Evolutionary conservation across 2,329 filamentous ascomycete species (phyloP).

Genomic region (Fusarium annulatum): DNA sequence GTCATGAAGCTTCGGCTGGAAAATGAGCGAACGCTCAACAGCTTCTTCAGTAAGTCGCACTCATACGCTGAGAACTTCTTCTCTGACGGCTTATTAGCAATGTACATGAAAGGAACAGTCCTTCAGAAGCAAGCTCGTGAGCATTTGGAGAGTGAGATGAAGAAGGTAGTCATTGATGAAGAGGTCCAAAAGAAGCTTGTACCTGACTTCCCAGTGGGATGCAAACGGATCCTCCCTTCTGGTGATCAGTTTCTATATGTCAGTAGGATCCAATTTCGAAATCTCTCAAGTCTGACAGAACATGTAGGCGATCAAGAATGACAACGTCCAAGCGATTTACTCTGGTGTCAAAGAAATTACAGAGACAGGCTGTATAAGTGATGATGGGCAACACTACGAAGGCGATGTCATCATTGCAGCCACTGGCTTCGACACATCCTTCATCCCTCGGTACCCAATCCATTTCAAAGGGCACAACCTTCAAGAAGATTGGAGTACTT

Average conservation of each 20-base stretch:
- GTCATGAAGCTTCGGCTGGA: conserved; percentile 1
- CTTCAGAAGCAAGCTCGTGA: conserved; percentile 8
- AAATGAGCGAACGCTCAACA: conserved; percentile 12
- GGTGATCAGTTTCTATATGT: conserved; percentile 18
- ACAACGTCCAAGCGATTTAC: not conserved
- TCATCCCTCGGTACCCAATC: conserved; percentile 13
- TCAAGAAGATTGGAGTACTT: conserved; percentile 11
- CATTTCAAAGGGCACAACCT: conserved; percentile 12
- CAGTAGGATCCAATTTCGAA: accelerated
- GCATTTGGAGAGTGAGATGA: conserved; percentile 12
- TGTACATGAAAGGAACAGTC: conserved; percentile 19
- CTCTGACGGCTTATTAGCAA: not conserved
- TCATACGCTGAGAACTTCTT: accelerated
- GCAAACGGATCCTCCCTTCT: conserved; percentile 14
- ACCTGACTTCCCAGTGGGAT: conserved; percentile 10
- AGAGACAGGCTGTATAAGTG: conserved; percentile 12
- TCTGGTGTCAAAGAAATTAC: conserved; percentile 7
- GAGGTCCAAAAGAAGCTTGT: conserved; percentile 4
- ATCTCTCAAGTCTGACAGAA: not conserved
- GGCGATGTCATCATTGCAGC: conserved; percentile 13
- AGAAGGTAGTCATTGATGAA: not conserved
- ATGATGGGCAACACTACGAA: not conserved
- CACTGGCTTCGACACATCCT: conserved; percentile 19
- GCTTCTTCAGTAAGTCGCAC: conserved; percentile 9
- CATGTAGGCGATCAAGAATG: not conserved